Evolutionary conservation across 805 yeast species (phyloP), one percentile per base, ranked within the genome.

Genomic region (Candida hungchunana): DNA sequence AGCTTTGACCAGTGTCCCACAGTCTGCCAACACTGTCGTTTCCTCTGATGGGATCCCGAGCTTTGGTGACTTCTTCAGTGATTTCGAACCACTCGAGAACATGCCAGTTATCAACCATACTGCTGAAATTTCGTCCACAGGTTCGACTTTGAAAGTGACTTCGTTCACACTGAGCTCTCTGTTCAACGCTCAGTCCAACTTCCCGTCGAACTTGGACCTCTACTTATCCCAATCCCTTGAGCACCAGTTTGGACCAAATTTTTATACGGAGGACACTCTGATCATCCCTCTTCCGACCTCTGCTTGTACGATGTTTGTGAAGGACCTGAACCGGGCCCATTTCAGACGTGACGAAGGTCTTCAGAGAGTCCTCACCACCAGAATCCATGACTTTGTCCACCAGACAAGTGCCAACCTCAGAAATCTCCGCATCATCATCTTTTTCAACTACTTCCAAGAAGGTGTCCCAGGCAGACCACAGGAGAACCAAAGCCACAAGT

Each of bases 401-500:
- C 51, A 48, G 22, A 38, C 38, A 7, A 37, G 38, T 19, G 36
- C 44, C 10, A 39, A 46, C 27, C 21, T 48, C 9, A 29, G 38
- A 18, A 39, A 44, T 14, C 29, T 51, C 27, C 47, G 44, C 15
- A 34, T 53, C 12, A 29, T 49, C 12, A 42, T 53, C 16, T 18
- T 44, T 4, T 43, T 48, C 34, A 47, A 44, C 31, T 45, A 33
- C 22, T 48, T 39, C 31, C 53, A 51, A 24, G 55, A 50, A 29
- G 53, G 53, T 19, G 37, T 39, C 5, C 49, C 55, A 1, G 46
- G 46, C 7, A 44, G 47, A 32, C 53, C 50, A 8, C 48, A 47
- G 26, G 55, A 51, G 24, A 36, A 48, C 29, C 53, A 46, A 22
- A 23, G 44, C 5, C 50, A 46, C 26, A 53, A 47, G 27, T 53